These are phyloP conservation scores for Somion occarium DNA, from an alignment of 1,284 basidiomycete genomes.

Conservation along the genomic window DNA sequence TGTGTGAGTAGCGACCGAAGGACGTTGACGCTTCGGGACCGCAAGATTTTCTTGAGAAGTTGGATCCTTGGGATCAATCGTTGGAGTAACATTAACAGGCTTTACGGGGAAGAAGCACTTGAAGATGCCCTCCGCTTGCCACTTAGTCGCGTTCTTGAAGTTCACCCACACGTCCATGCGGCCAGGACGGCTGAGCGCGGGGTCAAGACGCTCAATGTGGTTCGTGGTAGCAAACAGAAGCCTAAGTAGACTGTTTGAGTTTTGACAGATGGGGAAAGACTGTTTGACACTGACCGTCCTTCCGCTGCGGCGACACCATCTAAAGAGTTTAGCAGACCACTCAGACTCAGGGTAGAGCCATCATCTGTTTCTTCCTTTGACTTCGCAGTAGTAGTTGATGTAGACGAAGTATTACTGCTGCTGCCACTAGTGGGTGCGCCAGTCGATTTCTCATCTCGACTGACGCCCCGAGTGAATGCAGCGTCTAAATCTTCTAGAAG, in stretches of 20 bases:
- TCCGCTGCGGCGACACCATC: constrained; percentile 85
- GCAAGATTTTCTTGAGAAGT: constrained; percentile 60
- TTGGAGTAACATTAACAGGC: constrained; percentile 20
- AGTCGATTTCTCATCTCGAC: constrained; percentile 73
- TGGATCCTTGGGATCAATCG: constrained; percentile 25
- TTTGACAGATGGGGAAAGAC: constrained; percentile 5
- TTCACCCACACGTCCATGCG: constrained; percentile 89
- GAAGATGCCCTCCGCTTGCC: constrained; percentile 87
- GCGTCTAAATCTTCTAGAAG: constrained; percentile 86
- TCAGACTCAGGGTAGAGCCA: constrained; percentile 77
- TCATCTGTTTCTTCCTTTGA: constrained; percentile 48
- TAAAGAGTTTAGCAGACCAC: constrained; percentile 77
- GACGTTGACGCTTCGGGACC: constrained; percentile 57
- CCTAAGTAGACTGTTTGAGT: constrained; percentile 30
- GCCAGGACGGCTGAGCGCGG: constrained; percentile 74
- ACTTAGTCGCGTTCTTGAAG: constrained; percentile 81
- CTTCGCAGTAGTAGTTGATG: constrained; percentile 34
- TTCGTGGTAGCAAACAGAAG: constrained; percentile 81
- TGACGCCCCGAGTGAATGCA: constrained; percentile 79
- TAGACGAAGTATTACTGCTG: constrained; percentile 27
- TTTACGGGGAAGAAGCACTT: constrained; percentile 86
- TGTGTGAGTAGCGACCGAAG: constrained; percentile 55
- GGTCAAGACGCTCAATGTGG: constrained; percentile 82
- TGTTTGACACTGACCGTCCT: constrained; percentile 57
- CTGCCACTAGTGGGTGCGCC: constrained; percentile 50